These are phyloP conservation scores for Calophaca sinica DNA, from an alignment of 306 rosid genomes.

Conservation along the genomic window DNA sequence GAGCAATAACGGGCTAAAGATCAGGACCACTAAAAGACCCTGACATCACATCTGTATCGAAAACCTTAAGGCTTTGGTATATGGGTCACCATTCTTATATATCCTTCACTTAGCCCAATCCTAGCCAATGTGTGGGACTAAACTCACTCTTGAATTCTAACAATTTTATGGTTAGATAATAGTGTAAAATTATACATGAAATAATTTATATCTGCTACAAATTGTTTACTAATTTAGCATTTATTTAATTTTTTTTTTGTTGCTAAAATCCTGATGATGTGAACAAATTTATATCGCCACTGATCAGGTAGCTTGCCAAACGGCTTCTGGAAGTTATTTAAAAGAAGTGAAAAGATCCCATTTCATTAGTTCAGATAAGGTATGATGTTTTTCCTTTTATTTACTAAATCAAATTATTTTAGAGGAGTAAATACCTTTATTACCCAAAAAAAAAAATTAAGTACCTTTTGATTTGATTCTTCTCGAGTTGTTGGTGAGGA, in stretches of 20 bases:
- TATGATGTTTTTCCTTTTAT: conserved; percentile 15
- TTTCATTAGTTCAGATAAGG: conserved; percentile 89
- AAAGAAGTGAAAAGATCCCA: conserved; percentile 79
- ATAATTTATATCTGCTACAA: not conserved
- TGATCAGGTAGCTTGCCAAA: conserved; percentile 79
- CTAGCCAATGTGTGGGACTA: no score
- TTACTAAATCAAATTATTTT: not conserved
- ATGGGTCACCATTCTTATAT: no score
- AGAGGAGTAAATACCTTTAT: not conserved
- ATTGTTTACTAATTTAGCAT: not conserved
- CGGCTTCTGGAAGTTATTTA: conserved; percentile 72
- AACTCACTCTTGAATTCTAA: no score
- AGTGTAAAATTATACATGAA: not conserved
- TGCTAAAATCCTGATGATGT: not conserved
- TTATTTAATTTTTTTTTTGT: not conserved
- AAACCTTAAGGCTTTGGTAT: no score
- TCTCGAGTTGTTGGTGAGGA: conserved; percentile 12
- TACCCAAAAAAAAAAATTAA: no score
- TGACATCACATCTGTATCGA: no score
- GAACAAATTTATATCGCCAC: not conserved
- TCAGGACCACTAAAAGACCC: no score
- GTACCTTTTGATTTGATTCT: not conserved
- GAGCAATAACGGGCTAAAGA: no score
- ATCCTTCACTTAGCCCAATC: no score
- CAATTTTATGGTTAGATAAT: no score